phyloP scores from a whole-genome alignment of 192 early-diverging fungal species.

The Podila epicladia region DNA sequence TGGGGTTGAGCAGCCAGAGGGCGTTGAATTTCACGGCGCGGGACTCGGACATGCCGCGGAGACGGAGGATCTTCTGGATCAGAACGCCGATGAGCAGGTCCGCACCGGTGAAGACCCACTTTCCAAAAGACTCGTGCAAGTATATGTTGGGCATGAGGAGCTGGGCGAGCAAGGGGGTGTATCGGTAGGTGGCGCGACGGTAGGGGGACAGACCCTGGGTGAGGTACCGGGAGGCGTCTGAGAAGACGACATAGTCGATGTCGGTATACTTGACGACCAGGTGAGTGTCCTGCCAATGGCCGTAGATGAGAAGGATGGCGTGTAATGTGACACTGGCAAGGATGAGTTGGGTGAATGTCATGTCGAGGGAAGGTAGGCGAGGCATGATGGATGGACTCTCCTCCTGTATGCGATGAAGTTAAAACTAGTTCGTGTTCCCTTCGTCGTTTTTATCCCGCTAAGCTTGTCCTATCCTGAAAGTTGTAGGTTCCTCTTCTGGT shows the following conservation, averaged over 20 bases:
- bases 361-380: slow-evolving; percentile 14
- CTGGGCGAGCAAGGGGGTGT: slow-evolving; percentile 95
- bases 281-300: slow-evolving; percentile 88
- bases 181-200: slow-evolving; percentile 92
- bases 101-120: slow-evolving; percentile 87
- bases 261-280: slow-evolving; percentile 98
- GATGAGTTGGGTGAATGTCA: slow-evolving; percentile 40
- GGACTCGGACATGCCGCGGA: slow-evolving; percentile 65
- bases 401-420: not conserved
- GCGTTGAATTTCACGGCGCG: slow-evolving; percentile 63
- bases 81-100: slow-evolving; percentile 84
- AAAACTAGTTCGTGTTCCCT: no score
- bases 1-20: slow-evolving; percentile 93
- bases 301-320: slow-evolving; percentile 75
- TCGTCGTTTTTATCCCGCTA: no score
- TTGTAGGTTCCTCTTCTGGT: no score
- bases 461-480: no score
- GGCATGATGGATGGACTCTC: slow-evolving; percentile 6
- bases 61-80: slow-evolving; percentile 62
- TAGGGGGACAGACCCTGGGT: slow-evolving; percentile 83
- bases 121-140: slow-evolving; percentile 83
- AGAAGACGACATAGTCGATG: slow-evolving; percentile 97
- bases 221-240: slow-evolving; percentile 90
- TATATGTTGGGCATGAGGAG: slow-evolving; percentile 86
- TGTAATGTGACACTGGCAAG: slow-evolving; percentile 32